Evolutionary conservation across 345 rosid species (phyloP).

Genomic region (Anastatica hierochuntica): DNA sequence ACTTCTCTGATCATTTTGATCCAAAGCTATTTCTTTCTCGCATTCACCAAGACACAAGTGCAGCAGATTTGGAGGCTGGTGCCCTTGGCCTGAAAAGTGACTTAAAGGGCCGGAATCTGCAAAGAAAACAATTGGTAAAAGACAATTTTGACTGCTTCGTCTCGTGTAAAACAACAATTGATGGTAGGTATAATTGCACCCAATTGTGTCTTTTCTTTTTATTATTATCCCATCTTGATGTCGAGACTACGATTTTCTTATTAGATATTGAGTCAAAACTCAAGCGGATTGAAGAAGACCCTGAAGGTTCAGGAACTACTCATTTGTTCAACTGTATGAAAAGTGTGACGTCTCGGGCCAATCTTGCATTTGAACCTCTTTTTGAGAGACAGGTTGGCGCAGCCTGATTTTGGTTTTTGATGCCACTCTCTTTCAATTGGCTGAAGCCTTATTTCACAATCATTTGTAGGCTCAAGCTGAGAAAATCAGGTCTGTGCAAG

Average conservation of each 20-base stretch:
- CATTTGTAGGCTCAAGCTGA: slow-evolving; percentile 98
- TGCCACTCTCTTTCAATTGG: slow-evolving; percentile 13
- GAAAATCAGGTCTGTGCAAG: slow-evolving; percentile 97
- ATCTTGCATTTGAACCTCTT: slow-evolving; percentile 82
- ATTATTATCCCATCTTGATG: slow-evolving; percentile 12
- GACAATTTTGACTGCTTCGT: slow-evolving; percentile 98
- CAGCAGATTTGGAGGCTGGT: slow-evolving; percentile 88
- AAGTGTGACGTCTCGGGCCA: slow-evolving; percentile 71
- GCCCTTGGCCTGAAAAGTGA: slow-evolving; percentile 92
- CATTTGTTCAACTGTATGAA: slow-evolving; percentile 72
- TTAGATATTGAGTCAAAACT: slow-evolving; percentile 91
- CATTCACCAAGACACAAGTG: slow-evolving; percentile 66
- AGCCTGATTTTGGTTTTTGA: not conserved
- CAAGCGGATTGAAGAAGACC: slow-evolving; percentile 91
- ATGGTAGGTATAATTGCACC: slow-evolving; percentile 46
- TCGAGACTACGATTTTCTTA: slow-evolving; percentile 9
- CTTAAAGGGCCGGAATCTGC: slow-evolving; percentile 83
- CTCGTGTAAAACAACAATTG: slow-evolving; percentile 98
- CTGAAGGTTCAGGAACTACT: slow-evolving; percentile 93
- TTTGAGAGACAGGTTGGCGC: slow-evolving; percentile 92
- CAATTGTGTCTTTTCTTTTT: slow-evolving; percentile 6
- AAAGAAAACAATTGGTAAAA: slow-evolving; percentile 90
- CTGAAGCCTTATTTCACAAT: slow-evolving; percentile 10
- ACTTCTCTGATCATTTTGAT: slow-evolving; percentile 81
- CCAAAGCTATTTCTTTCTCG: slow-evolving; percentile 90